Percentiles rank a stretch among this genome's conserved stretches.
Evolutionary conservation across 768 basidiomycete genomes (phyloP).

Genomic region (Auriscalpium vulgare): DNA sequence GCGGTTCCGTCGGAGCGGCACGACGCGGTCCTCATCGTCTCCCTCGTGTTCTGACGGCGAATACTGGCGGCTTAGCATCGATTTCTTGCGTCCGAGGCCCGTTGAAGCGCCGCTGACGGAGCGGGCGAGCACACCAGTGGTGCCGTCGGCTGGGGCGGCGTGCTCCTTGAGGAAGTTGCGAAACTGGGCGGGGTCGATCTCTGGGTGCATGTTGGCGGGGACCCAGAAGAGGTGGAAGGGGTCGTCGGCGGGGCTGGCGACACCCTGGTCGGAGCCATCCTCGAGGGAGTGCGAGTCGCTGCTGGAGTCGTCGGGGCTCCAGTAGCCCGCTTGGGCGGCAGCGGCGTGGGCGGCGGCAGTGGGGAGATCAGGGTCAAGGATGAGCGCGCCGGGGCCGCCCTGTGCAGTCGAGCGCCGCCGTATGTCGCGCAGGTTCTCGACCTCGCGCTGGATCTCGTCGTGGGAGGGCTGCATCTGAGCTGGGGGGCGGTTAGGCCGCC

Average conservation of each 20-base stretch:
- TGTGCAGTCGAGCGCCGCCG: constrained; percentile 72
- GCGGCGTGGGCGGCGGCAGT: constrained; percentile 54
- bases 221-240: constrained; percentile 97
- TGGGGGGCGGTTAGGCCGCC: background rate
- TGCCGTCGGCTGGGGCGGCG: constrained; percentile 45
- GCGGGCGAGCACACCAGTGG: constrained; percentile 27
- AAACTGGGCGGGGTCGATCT: constrained; percentile 96
- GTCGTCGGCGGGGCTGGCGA: constrained; percentile 48
- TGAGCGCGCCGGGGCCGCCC: constrained; percentile 68
- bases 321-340: constrained; percentile 23
- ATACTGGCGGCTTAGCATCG: constrained; percentile 94
- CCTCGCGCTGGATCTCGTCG: constrained; percentile 81
- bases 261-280: constrained; percentile 31
- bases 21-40: constrained; percentile 52
- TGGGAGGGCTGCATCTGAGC: constrained; percentile 60
- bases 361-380: constrained; percentile 90
- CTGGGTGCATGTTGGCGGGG: constrained; percentile 91
- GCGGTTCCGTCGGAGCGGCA: constrained; percentile 63
- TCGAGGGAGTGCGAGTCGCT: constrained; percentile 30
- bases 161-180: constrained; percentile 93
- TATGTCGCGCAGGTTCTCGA: constrained; percentile 79
- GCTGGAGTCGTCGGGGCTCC: constrained; percentile 34
- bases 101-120: constrained; percentile 38
- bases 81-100: constrained; percentile 73
- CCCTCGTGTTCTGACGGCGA: constrained; percentile 72